Evolutionary conservation across 108 stramenopile genomes (phyloP).

Genomic region (Discostella stelligeroides): DNA sequence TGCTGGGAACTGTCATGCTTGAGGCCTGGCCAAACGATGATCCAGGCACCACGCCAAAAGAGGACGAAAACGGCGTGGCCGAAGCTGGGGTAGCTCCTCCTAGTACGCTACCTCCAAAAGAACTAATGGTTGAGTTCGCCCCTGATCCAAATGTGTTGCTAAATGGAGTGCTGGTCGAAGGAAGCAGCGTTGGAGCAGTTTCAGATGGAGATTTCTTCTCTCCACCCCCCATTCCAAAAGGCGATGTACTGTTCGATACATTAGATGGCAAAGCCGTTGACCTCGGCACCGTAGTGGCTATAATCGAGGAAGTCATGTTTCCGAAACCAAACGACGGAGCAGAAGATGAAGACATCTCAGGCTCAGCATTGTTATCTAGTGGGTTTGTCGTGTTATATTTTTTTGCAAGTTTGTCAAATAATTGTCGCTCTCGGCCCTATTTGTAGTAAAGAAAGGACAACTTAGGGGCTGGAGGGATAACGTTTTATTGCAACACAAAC

Average conservation of each 20-base stretch:
- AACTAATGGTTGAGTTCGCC: background rate
- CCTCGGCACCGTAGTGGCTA: too few relatives aligned
- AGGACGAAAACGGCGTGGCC: slow-evolving; percentile 6
- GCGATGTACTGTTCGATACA: background rate
- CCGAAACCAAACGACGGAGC: slow-evolving; percentile 47
- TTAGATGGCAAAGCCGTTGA: too few relatives aligned
- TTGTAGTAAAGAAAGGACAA: background rate
- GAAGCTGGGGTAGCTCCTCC: slow-evolving; percentile 8
- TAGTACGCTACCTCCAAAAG: background rate
- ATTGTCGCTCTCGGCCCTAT: slow-evolving; percentile 57
- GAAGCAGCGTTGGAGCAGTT: too few relatives aligned
- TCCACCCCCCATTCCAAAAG: slow-evolving; percentile 17
- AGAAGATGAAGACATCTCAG: slow-evolving; percentile 13
- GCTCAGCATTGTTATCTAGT: slow-evolving; percentile 32
- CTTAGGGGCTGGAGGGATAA: background rate
- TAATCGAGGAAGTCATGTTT: slow-evolving; percentile 9
- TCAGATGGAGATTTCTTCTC: slow-evolving; percentile 14
- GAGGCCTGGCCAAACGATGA: too few relatives aligned
- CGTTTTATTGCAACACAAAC: background rate
- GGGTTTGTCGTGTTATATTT: slow-evolving; percentile 74
- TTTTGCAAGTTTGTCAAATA: slow-evolving; percentile 70
- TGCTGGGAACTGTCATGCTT: background rate
- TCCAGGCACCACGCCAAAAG: too few relatives aligned
- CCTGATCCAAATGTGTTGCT: background rate
- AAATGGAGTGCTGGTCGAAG: background rate